Conservation (phyloP, 2,329 filamentous ascomycete genomes). For the Samsoniella hepiali region DNA sequence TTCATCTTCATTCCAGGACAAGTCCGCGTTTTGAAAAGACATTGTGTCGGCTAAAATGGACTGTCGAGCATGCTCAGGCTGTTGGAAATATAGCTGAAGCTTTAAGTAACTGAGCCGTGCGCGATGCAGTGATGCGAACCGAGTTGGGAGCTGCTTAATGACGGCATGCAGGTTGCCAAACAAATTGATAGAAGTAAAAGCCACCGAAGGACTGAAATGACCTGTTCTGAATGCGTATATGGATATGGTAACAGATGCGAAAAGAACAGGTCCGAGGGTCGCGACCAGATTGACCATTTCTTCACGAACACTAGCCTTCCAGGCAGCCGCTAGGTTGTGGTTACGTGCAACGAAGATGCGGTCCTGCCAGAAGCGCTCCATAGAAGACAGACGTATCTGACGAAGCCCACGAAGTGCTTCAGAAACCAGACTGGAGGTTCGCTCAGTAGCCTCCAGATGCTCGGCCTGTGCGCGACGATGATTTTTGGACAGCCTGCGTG, state of each 20-base stretch:
- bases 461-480: background rate
- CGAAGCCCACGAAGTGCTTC: slow-evolving; percentile 18
- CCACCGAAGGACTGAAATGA: slow-evolving; percentile 17
- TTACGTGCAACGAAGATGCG: slow-evolving; percentile 9
- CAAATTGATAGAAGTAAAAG: slow-evolving; percentile 17
- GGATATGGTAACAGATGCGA: slow-evolving; percentile 16
- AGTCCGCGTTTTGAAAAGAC: slow-evolving; percentile 2
- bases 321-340: slow-evolving; percentile 3
- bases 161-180: slow-evolving; percentile 19
- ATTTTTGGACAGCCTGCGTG: slow-evolving; percentile 5
- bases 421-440: slow-evolving; percentile 12
- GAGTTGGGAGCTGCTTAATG: slow-evolving; percentile 13
- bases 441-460: slow-evolving; percentile 1
- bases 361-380: slow-evolving; percentile 17
- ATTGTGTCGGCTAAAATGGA: slow-evolving; percentile 2
- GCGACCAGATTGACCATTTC: slow-evolving; percentile 13
- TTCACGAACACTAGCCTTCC: background rate
- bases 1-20: slow-evolving; percentile 26
- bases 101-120: slow-evolving; percentile 12
- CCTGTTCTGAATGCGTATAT: slow-evolving; percentile 11
- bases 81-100: slow-evolving; percentile 12
- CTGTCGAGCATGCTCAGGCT: background rate
- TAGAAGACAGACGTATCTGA: slow-evolving; percentile 18
- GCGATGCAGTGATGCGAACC: slow-evolving; percentile 6
- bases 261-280: slow-evolving; percentile 15